Evolutionary conservation across 2,329 filamentous ascomycete genomes (phyloP), one percentile per base, ranked within the genome.

Genomic region (Dichotomopilus funicola): DNA sequence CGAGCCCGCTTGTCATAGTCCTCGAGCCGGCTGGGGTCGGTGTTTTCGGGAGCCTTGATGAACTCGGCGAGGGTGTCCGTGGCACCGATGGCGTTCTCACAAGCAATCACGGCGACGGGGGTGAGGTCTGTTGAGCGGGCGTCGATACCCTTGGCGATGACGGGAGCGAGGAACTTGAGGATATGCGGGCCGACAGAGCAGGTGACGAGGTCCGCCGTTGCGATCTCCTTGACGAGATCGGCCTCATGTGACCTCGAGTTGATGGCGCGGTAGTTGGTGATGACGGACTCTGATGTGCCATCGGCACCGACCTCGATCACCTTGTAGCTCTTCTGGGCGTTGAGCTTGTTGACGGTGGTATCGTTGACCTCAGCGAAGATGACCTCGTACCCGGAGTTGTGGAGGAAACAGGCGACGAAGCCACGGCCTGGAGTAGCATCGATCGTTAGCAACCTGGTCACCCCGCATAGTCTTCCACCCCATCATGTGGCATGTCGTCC

Each of bases 151-250:
- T 95, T 94, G 69, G 92, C 92, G 65, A 99, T 96, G 65, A 91
- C 88, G 31, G 92, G 89, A 47, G 94, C 94, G 68, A 99, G 94
- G 74, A 96, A 96, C 75, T 89, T 91, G 69, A 99, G 87, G 68
- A 99, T 87, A 73, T 91, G 95, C 66, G 94, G 94, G 45, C 94
- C 94, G 63, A 99, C 94, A 19, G 94, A 95, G 74, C 94, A 99
- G 61, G 94, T 99, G 66, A 99, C 90, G 52, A 96, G 76, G 61
- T 96, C 91, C 42, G 92, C 91, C 27, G 86, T 87, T 54, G 87
- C 80, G 66, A 97, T 95, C 76, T 94, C 89, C 47, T 92, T 74
- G 63, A 97, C 74, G 54, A 96, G 83, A 54, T 92, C 85, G 53
- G 79, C 79, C 75, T 95, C 87, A 69, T 96, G 78, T 62, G 86